Percentiles rank a stretch among this genome's conserved stretches.
phyloP scores from a whole-genome alignment of 345 rosid genomes.

The Citrus unshiu region DNA sequence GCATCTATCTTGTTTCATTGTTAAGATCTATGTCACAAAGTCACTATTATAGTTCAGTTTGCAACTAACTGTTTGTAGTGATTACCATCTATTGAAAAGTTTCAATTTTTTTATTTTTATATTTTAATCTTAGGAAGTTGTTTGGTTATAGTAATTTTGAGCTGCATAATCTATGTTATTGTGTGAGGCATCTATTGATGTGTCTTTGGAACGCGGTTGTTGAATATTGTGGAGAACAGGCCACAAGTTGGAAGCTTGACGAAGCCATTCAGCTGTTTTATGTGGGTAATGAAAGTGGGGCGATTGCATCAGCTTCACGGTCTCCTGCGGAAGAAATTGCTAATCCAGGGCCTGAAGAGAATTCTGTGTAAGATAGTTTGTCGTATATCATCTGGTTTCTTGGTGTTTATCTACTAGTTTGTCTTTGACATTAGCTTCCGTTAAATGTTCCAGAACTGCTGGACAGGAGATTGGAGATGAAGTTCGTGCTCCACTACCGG shows the following conservation, averaged over 20 bases:
- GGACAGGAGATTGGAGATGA: slow-evolving; percentile 52
- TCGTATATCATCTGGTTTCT: not conserved
- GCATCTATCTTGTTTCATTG: no score
- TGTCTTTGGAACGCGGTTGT: slow-evolving; percentile 8
- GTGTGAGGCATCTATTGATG: not conserved
- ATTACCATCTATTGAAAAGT: not conserved
- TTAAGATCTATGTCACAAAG: not conserved
- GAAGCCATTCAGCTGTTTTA: slow-evolving; percentile 94
- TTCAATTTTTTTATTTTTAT: not conserved
- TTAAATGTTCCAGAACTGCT: slow-evolving; percentile 37
- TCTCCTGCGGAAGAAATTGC: slow-evolving; percentile 34
- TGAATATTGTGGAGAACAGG: slow-evolving; percentile 40
- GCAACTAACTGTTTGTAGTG: not conserved
- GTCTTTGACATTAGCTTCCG: slow-evolving; percentile 15
- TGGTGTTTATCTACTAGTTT: not conserved
- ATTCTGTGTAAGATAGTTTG: slow-evolving; percentile 32
- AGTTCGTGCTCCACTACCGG: slow-evolving; percentile 93
- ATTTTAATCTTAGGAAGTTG: not conserved
- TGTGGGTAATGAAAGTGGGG: slow-evolving; percentile 70
- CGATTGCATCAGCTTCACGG: slow-evolving; percentile 34
- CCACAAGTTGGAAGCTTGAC: slow-evolving; percentile 95
- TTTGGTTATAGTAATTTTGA: not conserved
- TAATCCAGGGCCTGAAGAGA: slow-evolving; percentile 26
- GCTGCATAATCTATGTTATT: not conserved
- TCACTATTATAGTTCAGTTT: not conserved